Evolutionary conservation across 768 basidiomycete genomes (phyloP).

Genomic region (Hortiboletus flavorubellus): DNA sequence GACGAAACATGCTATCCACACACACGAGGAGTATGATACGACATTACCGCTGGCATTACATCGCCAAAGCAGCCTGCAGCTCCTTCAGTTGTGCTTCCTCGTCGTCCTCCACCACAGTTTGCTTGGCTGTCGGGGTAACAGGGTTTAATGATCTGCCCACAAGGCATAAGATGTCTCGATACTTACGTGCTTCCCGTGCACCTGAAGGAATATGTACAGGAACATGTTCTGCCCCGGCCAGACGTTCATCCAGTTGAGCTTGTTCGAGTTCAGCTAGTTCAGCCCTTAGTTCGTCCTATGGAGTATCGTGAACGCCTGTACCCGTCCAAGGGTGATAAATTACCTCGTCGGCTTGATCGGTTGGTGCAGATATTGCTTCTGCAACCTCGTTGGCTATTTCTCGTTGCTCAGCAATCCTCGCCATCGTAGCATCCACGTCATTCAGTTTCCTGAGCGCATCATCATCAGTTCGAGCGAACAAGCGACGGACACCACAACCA

Average conservation of each 20-base stretch:
- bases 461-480: not conserved
- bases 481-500: slow-evolving; percentile 34
- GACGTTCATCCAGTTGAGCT: slow-evolving; percentile 78
- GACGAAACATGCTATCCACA: slow-evolving; percentile 20
- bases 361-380: slow-evolving; percentile 77
- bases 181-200: slow-evolving; percentile 51
- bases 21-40: slow-evolving; percentile 8
- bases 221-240: slow-evolving; percentile 84
- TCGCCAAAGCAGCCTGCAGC: slow-evolving; percentile 83
- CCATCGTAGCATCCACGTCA: slow-evolving; percentile 90
- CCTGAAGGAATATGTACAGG: slow-evolving; percentile 81
- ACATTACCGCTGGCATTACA: slow-evolving; percentile 44
- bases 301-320: not conserved
- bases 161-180: not conserved
- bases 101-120: slow-evolving; percentile 71
- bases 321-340: slow-evolving; percentile 18
- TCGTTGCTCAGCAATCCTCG: slow-evolving; percentile 82
- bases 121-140: slow-evolving; percentile 24
- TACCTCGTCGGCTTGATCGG: slow-evolving; percentile 73
- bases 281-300: slow-evolving; percentile 71
- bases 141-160: slow-evolving; percentile 2
- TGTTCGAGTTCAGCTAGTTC: slow-evolving; percentile 89
- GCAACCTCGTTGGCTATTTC: slow-evolving; percentile 92
- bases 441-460: slow-evolving; percentile 61
- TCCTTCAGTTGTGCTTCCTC: slow-evolving; percentile 87